Conservation (phyloP, 2,329 filamentous ascomycete species). For the Botryotinia convoluta region DNA sequence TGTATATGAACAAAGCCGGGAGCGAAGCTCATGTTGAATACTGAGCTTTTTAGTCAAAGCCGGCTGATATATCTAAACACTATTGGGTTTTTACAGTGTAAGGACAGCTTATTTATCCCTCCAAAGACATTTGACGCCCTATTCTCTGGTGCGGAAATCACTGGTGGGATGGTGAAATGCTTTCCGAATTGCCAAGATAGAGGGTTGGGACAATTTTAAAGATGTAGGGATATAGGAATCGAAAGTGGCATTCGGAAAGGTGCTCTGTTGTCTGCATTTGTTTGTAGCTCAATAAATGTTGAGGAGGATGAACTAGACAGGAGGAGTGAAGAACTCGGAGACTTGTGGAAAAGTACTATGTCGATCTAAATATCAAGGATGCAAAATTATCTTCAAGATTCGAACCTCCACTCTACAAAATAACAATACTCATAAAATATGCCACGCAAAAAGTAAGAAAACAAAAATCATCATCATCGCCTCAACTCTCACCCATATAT, state of each 20-base stretch:
- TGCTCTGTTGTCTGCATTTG: neutral
- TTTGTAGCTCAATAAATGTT: no score
- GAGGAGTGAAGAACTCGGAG: no score
- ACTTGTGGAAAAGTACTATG: neutral
- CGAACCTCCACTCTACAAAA: no score
- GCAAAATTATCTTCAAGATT: no score
- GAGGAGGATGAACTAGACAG: no score
- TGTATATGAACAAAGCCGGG: neutral
- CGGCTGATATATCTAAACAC: neutral
- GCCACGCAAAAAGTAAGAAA: no score
- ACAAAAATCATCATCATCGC: no score
- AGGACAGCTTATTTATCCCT: no score
- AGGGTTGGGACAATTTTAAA: no score
- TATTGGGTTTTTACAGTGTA: neutral
- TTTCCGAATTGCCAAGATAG: neutral
- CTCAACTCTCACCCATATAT: no score
- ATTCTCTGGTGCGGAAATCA: neutral
- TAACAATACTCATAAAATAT: no score
- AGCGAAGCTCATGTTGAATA: neutral
- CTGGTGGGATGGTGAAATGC: neutral
- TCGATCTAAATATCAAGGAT: no score
- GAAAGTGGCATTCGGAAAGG: neutral
- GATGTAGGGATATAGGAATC: neutral
- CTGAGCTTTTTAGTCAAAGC: neutral
- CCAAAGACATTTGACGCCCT: neutral